Evolutionary conservation across 176 grass and related monocot species (phyloP), one percentile per base, ranked within the genome.

Genomic region (Stipa capillata): DNA sequence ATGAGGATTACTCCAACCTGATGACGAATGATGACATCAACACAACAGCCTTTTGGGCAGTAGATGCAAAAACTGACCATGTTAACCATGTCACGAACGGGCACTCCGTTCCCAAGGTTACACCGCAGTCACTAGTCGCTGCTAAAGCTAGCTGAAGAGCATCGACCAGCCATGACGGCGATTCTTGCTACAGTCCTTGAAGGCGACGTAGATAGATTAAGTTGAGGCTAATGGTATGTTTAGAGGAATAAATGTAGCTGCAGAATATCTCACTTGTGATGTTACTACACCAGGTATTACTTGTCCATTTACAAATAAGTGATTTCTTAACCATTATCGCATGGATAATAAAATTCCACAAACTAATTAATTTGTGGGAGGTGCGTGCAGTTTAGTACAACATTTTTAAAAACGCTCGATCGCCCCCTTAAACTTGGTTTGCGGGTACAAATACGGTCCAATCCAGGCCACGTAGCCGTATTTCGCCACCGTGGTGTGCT

Each of bases 1-100:
- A 95, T 60, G 96, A 93, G 50, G 85, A 93, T 76, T 98, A 87
- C 70, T 85, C 92, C 33, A 87, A 87, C 68, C 47, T 99, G 88
- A 93, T 93, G 96, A 18, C 39, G 21, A 82, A 87, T 23, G 88
- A 99, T 65, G 96, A 99, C n/a, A 78, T 87, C 20, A 89, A 78
- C 58, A 86, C 78, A 21, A 35, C 83, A 7, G 88, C 12, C 14
- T 76, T 89, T 33, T 93, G 92, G 92, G 84, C 21, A 66, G 72
- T 47, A 29, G 79, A 73, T 52, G 52, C 65, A 24, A 77, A 89
- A 56, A 1, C 37, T 55, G 77, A 67, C 52, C 53, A 50, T 59
- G 45, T 23, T 37, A 41, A 68, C 23, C 52, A 65, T 31, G 66
- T 45, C 43, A 25, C 18, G 6, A 84, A 56, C 40, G 83, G 77